phyloP scores from a whole-genome alignment of 129 eudicot genomes.

The Artemisia argyi region DNA sequence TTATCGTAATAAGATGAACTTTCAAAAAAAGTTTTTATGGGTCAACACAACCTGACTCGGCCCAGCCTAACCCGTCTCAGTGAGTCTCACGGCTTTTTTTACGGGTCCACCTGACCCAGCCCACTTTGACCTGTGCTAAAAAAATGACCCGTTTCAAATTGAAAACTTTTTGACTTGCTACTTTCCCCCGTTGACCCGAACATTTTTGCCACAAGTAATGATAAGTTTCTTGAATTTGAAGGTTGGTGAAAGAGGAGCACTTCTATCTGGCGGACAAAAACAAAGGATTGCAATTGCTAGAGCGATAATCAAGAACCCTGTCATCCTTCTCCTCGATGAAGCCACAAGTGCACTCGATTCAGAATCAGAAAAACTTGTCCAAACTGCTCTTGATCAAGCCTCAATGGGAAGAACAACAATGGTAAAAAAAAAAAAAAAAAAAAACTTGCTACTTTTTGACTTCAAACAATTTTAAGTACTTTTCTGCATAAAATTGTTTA shows the following conservation, averaged over 20 bases:
- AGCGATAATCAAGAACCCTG: conserved; percentile 85
- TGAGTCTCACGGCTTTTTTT: neutral
- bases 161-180: neutral
- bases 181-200: neutral
- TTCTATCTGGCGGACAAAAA: conserved; percentile 95
- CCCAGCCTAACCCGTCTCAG: neutral
- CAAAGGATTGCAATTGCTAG: conserved; percentile 89
- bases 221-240: conserved; percentile 23
- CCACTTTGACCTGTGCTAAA: neutral
- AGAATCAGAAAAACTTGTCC: conserved; percentile 88
- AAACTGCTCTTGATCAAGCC: conserved; percentile 92
- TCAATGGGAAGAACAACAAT: conserved; percentile 91
- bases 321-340: conserved; percentile 91
- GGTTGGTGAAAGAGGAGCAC: conserved; percentile 95
- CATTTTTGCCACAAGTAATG: neutral
- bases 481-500: neutral
- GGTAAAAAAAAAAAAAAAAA: no score
- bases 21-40: neutral
- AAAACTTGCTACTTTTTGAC: neutral
- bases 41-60: neutral
- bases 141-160: neutral
- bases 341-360: conserved; percentile 98
- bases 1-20: no score
- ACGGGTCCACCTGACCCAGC: neutral
- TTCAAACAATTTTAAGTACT: neutral